Conservation (phyloP, 2,329 filamentous ascomycete genomes). For the Cadophora luteo-olivacea region DNA sequence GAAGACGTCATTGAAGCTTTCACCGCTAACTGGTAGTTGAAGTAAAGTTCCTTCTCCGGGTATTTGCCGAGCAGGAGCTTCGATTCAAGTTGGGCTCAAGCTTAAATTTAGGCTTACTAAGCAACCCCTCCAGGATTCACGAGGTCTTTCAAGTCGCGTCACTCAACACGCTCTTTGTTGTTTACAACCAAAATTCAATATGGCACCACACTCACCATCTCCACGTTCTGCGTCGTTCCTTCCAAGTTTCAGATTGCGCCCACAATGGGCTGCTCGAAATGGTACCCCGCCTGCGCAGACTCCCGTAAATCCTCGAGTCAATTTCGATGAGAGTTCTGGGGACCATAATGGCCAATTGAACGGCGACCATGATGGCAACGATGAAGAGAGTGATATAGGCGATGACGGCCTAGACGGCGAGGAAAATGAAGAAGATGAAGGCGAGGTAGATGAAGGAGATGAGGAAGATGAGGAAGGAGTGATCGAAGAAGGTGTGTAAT, state of each 20-base stretch:
- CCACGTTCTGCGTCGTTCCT: slow-evolving; percentile 17
- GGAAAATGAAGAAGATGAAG: slow-evolving; percentile 36
- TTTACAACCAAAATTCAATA: slow-evolving; percentile 5
- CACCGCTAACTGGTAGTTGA: neutral
- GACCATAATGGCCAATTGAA: slow-evolving; percentile 3
- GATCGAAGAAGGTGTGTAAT: slow-evolving; percentile 40
- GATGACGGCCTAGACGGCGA: slow-evolving; percentile 33
- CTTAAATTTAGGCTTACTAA: neutral
- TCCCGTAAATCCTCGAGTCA: slow-evolving; percentile 26
- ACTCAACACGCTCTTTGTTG: slow-evolving; percentile 2
- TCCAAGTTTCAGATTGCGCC: slow-evolving; percentile 20
- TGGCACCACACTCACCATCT: slow-evolving; percentile 23
- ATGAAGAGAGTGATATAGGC: slow-evolving; percentile 29
- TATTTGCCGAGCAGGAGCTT: too few relatives aligned
- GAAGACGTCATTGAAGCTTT: slow-evolving; percentile 8
- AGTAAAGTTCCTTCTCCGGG: neutral
- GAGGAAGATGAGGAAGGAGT: slow-evolving; percentile 48
- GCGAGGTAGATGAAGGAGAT: slow-evolving; percentile 31
- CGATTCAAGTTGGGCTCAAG: too few relatives aligned
- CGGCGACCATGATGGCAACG: neutral
- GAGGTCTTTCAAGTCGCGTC: slow-evolving; percentile 23
- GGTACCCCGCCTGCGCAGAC: slow-evolving; percentile 18
- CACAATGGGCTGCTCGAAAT: slow-evolving; percentile 22
- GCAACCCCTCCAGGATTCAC: neutral
- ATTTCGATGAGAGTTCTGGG: slow-evolving; percentile 4